Evolutionary conservation across 1,284 basidiomycete species (phyloP).

Genomic region (Trichosporon sp.): DNA sequence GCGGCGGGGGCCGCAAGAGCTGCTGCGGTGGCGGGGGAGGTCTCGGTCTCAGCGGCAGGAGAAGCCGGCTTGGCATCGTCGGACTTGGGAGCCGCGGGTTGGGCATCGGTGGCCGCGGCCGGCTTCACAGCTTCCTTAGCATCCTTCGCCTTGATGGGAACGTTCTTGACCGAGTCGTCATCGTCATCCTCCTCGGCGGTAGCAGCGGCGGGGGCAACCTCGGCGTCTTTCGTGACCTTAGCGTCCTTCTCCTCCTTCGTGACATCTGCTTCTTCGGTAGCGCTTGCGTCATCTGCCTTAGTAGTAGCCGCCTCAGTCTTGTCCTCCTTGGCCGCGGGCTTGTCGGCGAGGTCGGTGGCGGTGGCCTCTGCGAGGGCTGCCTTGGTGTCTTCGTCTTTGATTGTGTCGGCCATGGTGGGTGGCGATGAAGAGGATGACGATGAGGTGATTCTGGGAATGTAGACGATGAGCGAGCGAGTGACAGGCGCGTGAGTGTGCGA

Average conservation of each 20-base stretch:
- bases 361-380: conserved; percentile 16
- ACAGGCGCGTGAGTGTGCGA: too few relatives aligned
- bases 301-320: neutral
- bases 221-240: too few relatives aligned
- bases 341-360: neutral
- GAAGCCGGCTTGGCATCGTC: neutral
- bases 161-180: conserved; percentile 14
- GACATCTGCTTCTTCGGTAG: neutral
- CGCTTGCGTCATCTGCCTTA: neutral
- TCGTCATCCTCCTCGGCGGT: neutral
- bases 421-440: neutral
- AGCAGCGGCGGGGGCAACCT: too few relatives aligned
- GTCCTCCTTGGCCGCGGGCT: neutral
- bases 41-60: neutral
- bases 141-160: neutral
- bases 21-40: neutral
- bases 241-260: too few relatives aligned
- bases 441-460: too few relatives aligned
- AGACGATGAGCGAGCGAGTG: too few relatives aligned
- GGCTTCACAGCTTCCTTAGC: neutral
- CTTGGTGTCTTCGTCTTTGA: neutral
- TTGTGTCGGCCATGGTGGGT: neutral
- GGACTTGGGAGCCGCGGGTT: neutral
- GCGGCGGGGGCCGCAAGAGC: neutral
- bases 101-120: neutral